Base-by-base conservation (phyloP, 1,139 yeast genomes). In the Scheffersomyces lignicola region DNA sequence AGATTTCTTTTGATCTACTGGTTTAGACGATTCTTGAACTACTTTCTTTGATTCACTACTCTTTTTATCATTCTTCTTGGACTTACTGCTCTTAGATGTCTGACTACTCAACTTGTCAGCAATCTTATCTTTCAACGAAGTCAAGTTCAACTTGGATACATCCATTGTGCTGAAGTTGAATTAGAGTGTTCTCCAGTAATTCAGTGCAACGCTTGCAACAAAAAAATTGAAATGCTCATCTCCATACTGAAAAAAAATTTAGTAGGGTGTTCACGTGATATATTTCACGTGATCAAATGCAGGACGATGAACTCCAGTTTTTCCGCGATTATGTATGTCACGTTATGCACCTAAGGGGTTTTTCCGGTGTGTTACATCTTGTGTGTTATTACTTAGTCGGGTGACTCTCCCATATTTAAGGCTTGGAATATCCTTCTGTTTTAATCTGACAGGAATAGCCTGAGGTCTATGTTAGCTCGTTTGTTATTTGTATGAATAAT, bases 81-180 rank as follows among this genome's bases (percentile, higher is more conserved):
- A 56, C 40, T 50, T 52, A 30, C 39, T 51, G 32, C 48, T 46
- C 36, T 51, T 51, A 24, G 43, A 42, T 22, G 45, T 50, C 39
- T 54, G 51, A 25, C 51, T 55, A 36, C 56, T 56, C 45, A 75
- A 56, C 50, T 75, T 73, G 41, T 56, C 62, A 29, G 80, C 60
- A 35, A 80, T 76, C 59, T 74, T 79, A 47, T 76, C 83, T 58
- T 72, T 78, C 56, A 80, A 62, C 32, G 81, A 72, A 36, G 79
- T 55, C 50, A 80, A 62, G 55, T 72, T 60, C 43, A 70, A 56
- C 40, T 57, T 59, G 11, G 63, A 42, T 32, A 54, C 47, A 41
- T 62, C 65, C 72, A 67, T 66, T 30, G 29, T 17, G 14, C 16
- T 18, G 29, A 21, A 25, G 32, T 20, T 18, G 12, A 18, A 11